Base-by-base conservation (phyloP, 805 yeast genomes). In the Wickerhamiella galacta region DNA sequence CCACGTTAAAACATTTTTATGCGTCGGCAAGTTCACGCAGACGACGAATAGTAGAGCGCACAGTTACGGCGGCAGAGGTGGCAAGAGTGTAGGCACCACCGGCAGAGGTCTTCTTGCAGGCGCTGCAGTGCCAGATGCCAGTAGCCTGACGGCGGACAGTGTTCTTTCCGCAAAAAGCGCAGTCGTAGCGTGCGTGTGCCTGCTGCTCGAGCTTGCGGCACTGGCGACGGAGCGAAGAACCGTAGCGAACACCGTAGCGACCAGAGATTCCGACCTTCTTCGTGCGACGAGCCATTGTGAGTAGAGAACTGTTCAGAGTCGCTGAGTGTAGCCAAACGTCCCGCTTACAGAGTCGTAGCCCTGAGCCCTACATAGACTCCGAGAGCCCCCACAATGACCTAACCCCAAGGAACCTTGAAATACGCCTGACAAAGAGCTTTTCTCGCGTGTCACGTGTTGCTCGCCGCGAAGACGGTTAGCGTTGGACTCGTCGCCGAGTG, bases 241-340 rank as follows among this genome's bases (percentile, higher is more conserved):
- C 62, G 75, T 90, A 90, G 76, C 99, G 85, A 72, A 90, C 95
- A 82, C 99, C 99, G 77, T 82, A 90, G 75, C 92, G 92, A 77
- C 99, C 99, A 66, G 99, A 90, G 75, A 90, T 90, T 69, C 99
- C 99, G 66, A 90, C 99, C 82, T 90, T 90, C 93, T 90, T 90
- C 57, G 99, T 90, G 80, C 99, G 87, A 72, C 92, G 90, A 69
- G 98, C 80, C 99, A 47, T 47, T 35, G 37, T 28, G 23, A 34
- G 28, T 33, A 25, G 25, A n/a, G n/a, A n/a, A n/a, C n/a, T n/a
- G n/a, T n/a, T n/a, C n/a, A n/a, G n/a, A n/a, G n/a, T n/a, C n/a
- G n/a, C n/a, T n/a, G n/a, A n/a, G n/a, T n/a, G n/a, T n/a, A n/a
- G n/a, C n/a, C n/a, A n/a, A n/a, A n/a, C n/a, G n/a, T n/a, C n/a